Conservation (phyloP, 495 filamentous ascomycete species). For the Aspergillus ellipticus region DNA sequence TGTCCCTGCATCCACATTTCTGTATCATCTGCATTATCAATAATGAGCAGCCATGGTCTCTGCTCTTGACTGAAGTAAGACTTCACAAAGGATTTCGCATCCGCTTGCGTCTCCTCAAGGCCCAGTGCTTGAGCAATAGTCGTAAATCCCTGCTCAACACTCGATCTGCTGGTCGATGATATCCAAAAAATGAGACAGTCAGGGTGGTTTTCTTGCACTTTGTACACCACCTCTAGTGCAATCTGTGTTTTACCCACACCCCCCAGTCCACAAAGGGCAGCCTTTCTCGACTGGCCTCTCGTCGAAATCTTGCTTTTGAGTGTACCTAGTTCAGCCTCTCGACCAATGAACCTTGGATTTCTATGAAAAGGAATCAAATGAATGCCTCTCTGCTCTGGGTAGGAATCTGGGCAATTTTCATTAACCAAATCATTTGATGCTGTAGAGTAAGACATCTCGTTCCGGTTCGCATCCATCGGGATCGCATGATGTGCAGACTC, state of each 20-base stretch:
- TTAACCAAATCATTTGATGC: too few relatives aligned
- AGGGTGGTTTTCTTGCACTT: constrained; percentile 29
- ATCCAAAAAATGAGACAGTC: constrained; percentile 52
- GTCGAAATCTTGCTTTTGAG: not conserved
- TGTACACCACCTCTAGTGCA: constrained; percentile 45
- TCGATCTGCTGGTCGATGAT: constrained; percentile 33
- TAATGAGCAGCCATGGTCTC: constrained; percentile 36
- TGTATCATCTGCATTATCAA: constrained; percentile 41
- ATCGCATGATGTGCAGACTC: too few relatives aligned
- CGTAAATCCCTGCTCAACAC: constrained; percentile 42
- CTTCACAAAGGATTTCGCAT: constrained; percentile 27
- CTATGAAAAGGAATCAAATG: not conserved
- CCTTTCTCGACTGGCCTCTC: not conserved
- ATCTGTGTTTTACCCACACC: constrained; percentile 53
- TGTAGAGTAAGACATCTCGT: too few relatives aligned
- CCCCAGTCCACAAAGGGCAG: constrained; percentile 42
- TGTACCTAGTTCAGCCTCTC: not conserved
- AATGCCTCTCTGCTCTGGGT: too few relatives aligned
- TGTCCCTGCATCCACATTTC: constrained; percentile 21
- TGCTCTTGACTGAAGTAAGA: constrained; percentile 22
- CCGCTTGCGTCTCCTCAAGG: constrained; percentile 17
- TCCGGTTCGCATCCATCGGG: not conserved
- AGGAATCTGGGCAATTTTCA: too few relatives aligned
- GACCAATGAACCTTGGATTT: not conserved
- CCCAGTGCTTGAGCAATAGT: constrained; percentile 30